phyloP scores from a whole-genome alignment of 495 filamentous ascomycete species.

The Haplographium delicatum region DNA sequence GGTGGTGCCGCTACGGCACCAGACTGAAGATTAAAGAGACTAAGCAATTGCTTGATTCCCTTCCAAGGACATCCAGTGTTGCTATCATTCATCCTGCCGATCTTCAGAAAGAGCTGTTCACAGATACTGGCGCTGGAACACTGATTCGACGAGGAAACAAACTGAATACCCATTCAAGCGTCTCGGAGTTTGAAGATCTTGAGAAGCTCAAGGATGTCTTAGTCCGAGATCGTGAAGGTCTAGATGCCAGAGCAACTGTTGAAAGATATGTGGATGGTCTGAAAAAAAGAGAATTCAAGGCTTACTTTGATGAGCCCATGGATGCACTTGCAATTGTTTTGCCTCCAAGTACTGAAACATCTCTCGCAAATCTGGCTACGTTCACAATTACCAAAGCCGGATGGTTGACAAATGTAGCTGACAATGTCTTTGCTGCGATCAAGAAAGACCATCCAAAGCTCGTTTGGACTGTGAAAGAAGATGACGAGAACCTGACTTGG shows the following conservation, averaged over 20 bases:
- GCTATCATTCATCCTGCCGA: slow-evolving; percentile 95
- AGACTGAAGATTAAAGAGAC: slow-evolving; percentile 98
- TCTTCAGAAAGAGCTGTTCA: slow-evolving; percentile 94
- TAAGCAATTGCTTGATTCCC: slow-evolving; percentile 81
- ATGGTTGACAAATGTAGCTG: slow-evolving; percentile 94
- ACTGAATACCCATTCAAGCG: slow-evolving; percentile 64
- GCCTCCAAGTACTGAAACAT: slow-evolving; percentile 49
- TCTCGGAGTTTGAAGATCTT: slow-evolving; percentile 77
- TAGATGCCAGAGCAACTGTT: slow-evolving; percentile 77
- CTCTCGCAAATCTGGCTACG: slow-evolving; percentile 76
- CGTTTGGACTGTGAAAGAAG: slow-evolving; percentile 94
- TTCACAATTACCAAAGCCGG: slow-evolving; percentile 94
- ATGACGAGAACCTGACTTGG: slow-evolving; percentile 97
- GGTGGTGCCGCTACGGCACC: slow-evolving; percentile 95
- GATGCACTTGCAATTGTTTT: slow-evolving; percentile 92
- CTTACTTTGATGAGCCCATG: slow-evolving; percentile 95
- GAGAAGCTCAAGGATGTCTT: slow-evolving; percentile 75
- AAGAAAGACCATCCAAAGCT: slow-evolving; percentile 90
- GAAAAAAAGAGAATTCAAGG: slow-evolving; percentile 74
- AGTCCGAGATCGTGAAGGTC: slow-evolving; percentile 76
- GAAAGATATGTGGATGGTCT: slow-evolving; percentile 81
- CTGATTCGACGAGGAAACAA: slow-evolving; percentile 92
- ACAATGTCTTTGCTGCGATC: slow-evolving; percentile 91
- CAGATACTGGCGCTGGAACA: slow-evolving; percentile 91
- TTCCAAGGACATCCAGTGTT: slow-evolving; percentile 89